Base-by-base conservation (phyloP, 202 grass and related monocot genomes). In the Setaria italica region DNA sequence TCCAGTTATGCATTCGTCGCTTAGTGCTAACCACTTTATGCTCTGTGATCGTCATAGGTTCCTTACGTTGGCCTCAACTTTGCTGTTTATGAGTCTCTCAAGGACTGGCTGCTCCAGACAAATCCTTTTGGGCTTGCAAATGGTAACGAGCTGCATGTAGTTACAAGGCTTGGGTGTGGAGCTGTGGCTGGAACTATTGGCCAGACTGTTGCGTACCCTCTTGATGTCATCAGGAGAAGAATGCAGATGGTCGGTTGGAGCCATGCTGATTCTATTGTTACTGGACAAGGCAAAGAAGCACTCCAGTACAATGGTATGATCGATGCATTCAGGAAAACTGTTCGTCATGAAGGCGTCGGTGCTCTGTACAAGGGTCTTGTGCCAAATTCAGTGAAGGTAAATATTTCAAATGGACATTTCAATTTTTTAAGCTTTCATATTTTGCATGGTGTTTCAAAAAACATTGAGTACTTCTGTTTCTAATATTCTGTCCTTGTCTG, bases 241-340 rank as follows among this genome's bases (percentile, higher is more conserved):
- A 99, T 99, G 97, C 97, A 99, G 88, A 99, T 99, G 97, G 92
- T 94, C 1, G 97, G 97, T 50, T 99, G 97, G 97, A 99, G 85
- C 81, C 90, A 99, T 60, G 97, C 97, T 60, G 87, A 91, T 50
- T 90, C 92, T 51, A 90, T 99, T 86, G 57, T 99, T 70, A 87
- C 92, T 86, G 94, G 93, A 65, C 75, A 88, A 66, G 75, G 90
- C 58, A 90, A 92, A 77, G 89, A 84, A 30, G 89, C 78, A 5
- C 79, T 99, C 41, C 91, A 99, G 72, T 99, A 99, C 70, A 87
- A 74, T 41, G 97, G 97, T 62, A 99, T 99, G 97, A 53, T 97
- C 9, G 97, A 99, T 84, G 97, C 97, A 73, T 99, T 99, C 59
- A 89, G 80, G 82, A 94, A 97, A 85, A 99, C 92, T 78, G 94